These are phyloP conservation scores for Pseudogymnoascus sp. DNA, from an alignment of 2,329 filamentous ascomycete genomes.

Conservation along the genomic window DNA sequence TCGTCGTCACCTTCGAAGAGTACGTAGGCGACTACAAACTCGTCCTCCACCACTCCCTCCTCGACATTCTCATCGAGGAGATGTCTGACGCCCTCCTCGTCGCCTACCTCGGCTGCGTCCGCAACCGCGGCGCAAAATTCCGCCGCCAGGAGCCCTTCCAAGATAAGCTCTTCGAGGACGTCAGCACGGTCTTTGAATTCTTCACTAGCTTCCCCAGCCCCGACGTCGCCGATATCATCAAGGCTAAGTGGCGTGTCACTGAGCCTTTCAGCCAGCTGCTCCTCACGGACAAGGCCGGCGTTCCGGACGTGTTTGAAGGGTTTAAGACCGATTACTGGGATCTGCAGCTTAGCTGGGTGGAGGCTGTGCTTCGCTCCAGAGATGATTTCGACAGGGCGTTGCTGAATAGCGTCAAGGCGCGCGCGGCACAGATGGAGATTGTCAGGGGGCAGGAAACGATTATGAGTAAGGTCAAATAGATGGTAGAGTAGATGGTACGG, in stretches of 20 bases:
- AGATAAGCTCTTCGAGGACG: constrained; percentile 89
- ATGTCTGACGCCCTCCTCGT: constrained; percentile 85
- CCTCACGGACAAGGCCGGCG: constrained; percentile 61
- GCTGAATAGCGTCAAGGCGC: constrained; percentile 78
- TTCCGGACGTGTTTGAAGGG: constrained; percentile 69
- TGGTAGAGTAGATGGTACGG: neutral
- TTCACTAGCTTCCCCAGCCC: constrained; percentile 61
- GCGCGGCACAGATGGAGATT: constrained; percentile 77
- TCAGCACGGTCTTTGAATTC: constrained; percentile 82
- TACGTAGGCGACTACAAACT: constrained; percentile 82
- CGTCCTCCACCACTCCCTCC: constrained; percentile 76
- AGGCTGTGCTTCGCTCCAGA: constrained; percentile 74
- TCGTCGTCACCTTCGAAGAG: constrained; percentile 90
- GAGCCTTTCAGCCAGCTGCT: constrained; percentile 75
- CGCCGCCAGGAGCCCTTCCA: constrained; percentile 77
- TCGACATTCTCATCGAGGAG: constrained; percentile 89
- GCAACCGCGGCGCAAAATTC: constrained; percentile 87
- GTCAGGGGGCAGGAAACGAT: constrained; percentile 81
- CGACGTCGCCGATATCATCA: constrained; percentile 66
- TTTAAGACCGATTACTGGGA: constrained; percentile 92
- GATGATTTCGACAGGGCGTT: constrained; percentile 93
- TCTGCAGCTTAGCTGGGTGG: constrained; percentile 89
- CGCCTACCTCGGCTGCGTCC: constrained; percentile 72
- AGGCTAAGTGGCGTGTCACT: constrained; percentile 85
- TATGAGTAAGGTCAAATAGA: constrained; percentile 81